A percentile compares a stretch with the other conserved stretches of the same genome.
phyloP scores from a whole-genome alignment of 2,329 filamentous ascomycete genomes.

The Teratosphaeriaceae sp. region DNA sequence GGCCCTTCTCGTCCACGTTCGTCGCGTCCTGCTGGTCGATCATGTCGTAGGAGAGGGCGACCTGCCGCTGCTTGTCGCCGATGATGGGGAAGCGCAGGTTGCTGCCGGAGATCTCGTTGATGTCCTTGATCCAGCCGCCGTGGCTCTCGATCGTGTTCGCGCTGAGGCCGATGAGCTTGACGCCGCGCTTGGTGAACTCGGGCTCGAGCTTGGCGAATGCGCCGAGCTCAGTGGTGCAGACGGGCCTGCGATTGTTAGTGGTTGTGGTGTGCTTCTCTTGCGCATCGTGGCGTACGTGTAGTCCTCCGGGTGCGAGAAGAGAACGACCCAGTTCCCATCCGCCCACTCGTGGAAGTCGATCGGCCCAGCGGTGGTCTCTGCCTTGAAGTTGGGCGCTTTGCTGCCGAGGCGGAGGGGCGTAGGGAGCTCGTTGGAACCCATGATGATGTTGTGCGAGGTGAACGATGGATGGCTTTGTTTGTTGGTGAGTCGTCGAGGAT shows the following conservation, averaged over 20 bases:
- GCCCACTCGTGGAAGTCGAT: conserved; percentile 65
- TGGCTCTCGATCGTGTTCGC: conserved; percentile 47
- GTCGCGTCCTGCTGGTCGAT: conserved; percentile 50
- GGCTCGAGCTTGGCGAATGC: conserved; percentile 59
- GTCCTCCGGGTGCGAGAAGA: conserved; percentile 64
- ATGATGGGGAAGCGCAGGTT: conserved; percentile 47
- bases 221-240: conserved; percentile 58
- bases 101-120: conserved; percentile 44
- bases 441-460: conserved; percentile 1
- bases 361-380: conserved; percentile 56
- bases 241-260: background rate
- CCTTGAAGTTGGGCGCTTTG: conserved; percentile 60
- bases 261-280: background rate
- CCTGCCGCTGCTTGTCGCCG: conserved; percentile 46
- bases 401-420: conserved; percentile 2
- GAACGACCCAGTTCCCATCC: conserved; percentile 61
- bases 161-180: conserved; percentile 55
- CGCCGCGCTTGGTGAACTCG: conserved; percentile 55
- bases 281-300: conserved; percentile 42
- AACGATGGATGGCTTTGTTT: background rate
- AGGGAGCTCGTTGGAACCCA: conserved; percentile 4
- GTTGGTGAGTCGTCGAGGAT: background rate
- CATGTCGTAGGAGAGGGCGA: conserved; percentile 48
- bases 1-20: conserved; percentile 51
- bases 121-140: conserved; percentile 48